Conservation (phyloP, 2,329 filamentous ascomycete species). For the Penicillium sp. region DNA sequence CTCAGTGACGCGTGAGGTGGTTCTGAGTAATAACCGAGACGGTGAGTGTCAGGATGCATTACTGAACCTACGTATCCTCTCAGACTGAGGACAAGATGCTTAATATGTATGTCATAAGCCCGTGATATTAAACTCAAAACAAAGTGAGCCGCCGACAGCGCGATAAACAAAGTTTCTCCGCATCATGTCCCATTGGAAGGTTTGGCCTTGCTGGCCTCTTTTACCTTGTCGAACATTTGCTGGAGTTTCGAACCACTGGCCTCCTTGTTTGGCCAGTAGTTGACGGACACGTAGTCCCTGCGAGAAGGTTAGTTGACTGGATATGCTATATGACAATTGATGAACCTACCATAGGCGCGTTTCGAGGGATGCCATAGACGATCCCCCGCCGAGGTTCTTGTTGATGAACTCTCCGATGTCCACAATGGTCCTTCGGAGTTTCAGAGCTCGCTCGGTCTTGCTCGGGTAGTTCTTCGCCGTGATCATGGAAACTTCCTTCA, state of each 20-base stretch:
- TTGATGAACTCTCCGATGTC: slow-evolving; percentile 46
- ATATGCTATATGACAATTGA: neutral
- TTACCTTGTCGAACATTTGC: slow-evolving; percentile 37
- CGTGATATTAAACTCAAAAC: slow-evolving; percentile 1
- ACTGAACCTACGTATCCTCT: neutral
- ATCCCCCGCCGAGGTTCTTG: slow-evolving; percentile 35
- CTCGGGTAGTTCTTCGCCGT: slow-evolving; percentile 45
- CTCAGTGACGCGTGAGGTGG: neutral
- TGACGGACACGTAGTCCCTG: slow-evolving; percentile 43
- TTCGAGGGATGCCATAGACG: slow-evolving; percentile 39
- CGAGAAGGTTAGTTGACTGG: slow-evolving; percentile 22
- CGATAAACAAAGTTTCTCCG: neutral
- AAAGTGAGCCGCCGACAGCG: slow-evolving; percentile 2
- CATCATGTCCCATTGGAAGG: slow-evolving; percentile 26
- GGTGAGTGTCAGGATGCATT: neutral
- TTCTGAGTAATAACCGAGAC: neutral
- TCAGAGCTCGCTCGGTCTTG: slow-evolving; percentile 40
- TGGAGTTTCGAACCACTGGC: slow-evolving; percentile 34
- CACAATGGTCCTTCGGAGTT: slow-evolving; percentile 41
- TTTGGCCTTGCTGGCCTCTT: slow-evolving; percentile 29
- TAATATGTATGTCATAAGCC: slow-evolving; percentile 15
- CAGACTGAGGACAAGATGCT: slow-evolving; percentile 4
- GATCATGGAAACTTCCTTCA: slow-evolving; percentile 42
- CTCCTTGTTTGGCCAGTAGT: slow-evolving; percentile 47
- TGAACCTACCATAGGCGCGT: slow-evolving; percentile 42